Conservation (phyloP, 306 rosid species). For the Cucumis hystrix region DNA sequence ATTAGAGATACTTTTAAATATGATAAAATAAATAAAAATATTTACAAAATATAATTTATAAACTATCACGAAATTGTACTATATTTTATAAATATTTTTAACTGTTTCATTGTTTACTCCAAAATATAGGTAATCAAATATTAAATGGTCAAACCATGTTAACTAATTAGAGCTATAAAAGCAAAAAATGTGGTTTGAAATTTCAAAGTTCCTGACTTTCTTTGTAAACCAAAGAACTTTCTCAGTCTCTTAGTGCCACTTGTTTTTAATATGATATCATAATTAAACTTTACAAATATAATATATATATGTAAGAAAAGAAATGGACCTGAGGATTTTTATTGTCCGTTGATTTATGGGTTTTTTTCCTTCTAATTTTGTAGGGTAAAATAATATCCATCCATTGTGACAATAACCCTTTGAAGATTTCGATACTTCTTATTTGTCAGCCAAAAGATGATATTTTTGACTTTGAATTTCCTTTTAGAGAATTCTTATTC, state of each 20-base stretch:
- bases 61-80: too few relatives aligned
- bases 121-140: too few relatives aligned
- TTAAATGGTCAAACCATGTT: too few relatives aligned
- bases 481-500: not conserved
- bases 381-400: not conserved
- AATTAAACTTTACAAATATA: too few relatives aligned
- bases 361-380: not conserved
- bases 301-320: not conserved
- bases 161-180: not conserved
- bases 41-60: too few relatives aligned
- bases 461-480: not conserved
- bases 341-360: not conserved
- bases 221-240: not conserved
- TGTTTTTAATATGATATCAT: not conserved
- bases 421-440: not conserved
- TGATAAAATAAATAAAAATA: too few relatives aligned
- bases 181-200: not conserved
- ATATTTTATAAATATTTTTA: too few relatives aligned
- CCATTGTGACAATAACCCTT: not conserved
- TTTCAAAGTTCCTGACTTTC: not conserved
- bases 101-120: too few relatives aligned
- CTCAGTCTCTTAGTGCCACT: not conserved
- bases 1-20: too few relatives aligned
- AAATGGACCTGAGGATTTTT: not conserved
- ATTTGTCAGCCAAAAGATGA: not conserved